Percentiles rank a stretch among this genome's conserved stretches.
phyloP scores from a whole-genome alignment of 2,329 filamentous ascomycete genomes.

The Trichophyton mentagrophytes region DNA sequence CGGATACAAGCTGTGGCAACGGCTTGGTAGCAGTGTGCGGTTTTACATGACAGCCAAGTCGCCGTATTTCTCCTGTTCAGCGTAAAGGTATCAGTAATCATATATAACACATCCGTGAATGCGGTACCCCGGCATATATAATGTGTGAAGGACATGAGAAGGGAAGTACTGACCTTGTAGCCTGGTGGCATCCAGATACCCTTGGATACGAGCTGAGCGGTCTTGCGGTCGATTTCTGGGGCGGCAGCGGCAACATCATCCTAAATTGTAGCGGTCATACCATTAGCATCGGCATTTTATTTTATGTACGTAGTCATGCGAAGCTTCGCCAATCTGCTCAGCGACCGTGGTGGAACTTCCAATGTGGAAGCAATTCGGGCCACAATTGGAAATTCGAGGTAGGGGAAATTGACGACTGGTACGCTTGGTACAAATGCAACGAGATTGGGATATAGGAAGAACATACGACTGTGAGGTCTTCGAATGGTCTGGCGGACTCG shows the following conservation, averaged over 20 bases:
- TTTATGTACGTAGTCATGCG: neutral
- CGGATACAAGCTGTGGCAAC: neutral
- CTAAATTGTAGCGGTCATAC: conserved; percentile 35
- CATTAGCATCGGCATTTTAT: conserved; percentile 5
- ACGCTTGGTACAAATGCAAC: neutral
- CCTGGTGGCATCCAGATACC: conserved; percentile 96
- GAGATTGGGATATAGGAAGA: conserved; percentile 9
- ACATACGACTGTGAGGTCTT: conserved; percentile 94
- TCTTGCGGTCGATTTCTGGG: conserved; percentile 96
- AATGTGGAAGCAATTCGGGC: neutral
- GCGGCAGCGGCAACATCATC: conserved; percentile 90
- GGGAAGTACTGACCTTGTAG: conserved; percentile 70
- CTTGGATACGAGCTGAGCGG: conserved; percentile 85
- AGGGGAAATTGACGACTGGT: neutral
- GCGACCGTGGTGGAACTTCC: neutral
- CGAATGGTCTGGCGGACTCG: conserved; percentile 86
- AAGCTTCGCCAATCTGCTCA: neutral
- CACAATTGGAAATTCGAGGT: neutral
- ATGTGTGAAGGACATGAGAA: neutral
- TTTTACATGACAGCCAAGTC: conserved; percentile 86
- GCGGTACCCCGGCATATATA: neutral
- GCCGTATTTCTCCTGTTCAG: conserved; percentile 86
- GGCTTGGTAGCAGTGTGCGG: neutral
- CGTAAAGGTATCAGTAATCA: neutral
- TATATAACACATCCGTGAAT: neutral